Base-by-base conservation (phyloP, 2,329 filamentous ascomycete genomes). In the Cladosporium oxysporum region DNA sequence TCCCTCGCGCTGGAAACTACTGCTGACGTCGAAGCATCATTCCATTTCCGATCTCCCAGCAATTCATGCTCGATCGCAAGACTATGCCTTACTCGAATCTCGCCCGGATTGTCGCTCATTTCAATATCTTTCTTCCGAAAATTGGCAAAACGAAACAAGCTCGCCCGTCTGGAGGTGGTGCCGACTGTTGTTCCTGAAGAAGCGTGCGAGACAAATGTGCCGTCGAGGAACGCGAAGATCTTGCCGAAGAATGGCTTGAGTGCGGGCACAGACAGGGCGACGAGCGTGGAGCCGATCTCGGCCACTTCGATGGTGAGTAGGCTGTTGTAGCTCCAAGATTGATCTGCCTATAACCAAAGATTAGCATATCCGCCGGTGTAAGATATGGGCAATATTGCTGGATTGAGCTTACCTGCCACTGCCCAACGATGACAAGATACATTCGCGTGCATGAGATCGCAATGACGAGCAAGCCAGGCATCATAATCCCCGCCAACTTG, bases 291-390 rank as follows among this genome's bases (percentile, higher is more conserved):
- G 4, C 82, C 83, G 23, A 85, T 82, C 49, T 85, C 83, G 1
- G 83, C 79, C 2, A 80, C 80, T 71, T 85, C 83, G 4, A 84
- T 78, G 3, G 75, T 81, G 4, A 85, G 73, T 76, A 84, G 79
- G 0, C 83, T 80, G 62, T 83, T 80, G 70, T 85, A 85, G 28
- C 77, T 76, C 83, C 83, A 85, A 18, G 82, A 83, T 73, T 76
- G 75, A 69, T 85, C 83, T 2, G 75, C 52, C 59, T 62, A n/a
- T 14, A 14, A n/a, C 18, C 4, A 18, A 52, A 3, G n/a, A 61
- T 21, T 7, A 31, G 6, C 12, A 31, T 23, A 29, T 55, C 5
- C 21, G 29, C 31, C 29, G 1, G 18, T 8, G 52, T 6, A 21
- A 18, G 1, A 1, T 18, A 33, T 18, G 10, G 14, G 52, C 18